phyloP scores from a whole-genome alignment of 768 basidiomycete genomes.

The Cystobasidium ongulense region DNA sequence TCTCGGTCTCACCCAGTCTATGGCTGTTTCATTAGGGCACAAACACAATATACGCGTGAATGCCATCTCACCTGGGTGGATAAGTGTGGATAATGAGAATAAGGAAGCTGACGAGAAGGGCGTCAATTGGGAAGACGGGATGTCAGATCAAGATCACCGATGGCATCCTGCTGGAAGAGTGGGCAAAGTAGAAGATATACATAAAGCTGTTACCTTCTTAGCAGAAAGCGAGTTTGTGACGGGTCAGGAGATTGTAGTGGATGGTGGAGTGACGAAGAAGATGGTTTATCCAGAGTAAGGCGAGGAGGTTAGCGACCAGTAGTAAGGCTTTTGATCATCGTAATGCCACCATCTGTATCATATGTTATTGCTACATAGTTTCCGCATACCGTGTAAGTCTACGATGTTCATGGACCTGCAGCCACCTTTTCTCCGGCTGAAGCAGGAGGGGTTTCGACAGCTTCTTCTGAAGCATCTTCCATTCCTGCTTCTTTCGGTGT shows the following conservation, averaged over 20 bases:
- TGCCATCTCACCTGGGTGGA: slow-evolving; percentile 30
- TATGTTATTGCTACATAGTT: too few species aligned
- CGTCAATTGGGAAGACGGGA: slow-evolving; percentile 7
- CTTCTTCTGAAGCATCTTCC: not conserved
- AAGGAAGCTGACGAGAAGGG: not conserved
- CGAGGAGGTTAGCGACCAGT: too few species aligned
- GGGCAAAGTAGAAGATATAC: slow-evolving; percentile 24
- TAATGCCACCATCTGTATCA: too few species aligned
- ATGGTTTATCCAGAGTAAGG: slow-evolving; percentile 22
- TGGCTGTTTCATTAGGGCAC: slow-evolving; percentile 18
- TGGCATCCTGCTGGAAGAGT: slow-evolving; percentile 22
- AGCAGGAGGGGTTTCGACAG: slow-evolving; percentile 1
- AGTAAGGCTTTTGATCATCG: too few species aligned
- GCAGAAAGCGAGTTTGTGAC: slow-evolving; percentile 17
- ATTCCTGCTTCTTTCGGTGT: slow-evolving; percentile 44
- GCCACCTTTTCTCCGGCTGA: slow-evolving; percentile 4
- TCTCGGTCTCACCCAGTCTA: slow-evolving; percentile 14
- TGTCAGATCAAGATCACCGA: not conserved
- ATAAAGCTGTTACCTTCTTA: not conserved
- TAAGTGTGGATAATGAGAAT: slow-evolving; percentile 23
- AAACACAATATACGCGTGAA: slow-evolving; percentile 24
- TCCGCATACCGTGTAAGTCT: not conserved
- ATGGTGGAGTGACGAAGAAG: slow-evolving; percentile 27
- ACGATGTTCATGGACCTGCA: slow-evolving; percentile 17
- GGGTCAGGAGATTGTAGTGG: slow-evolving; percentile 21